Evolutionary conservation across 2,329 filamentous ascomycete genomes (phyloP).

Genomic region (Samsoniella hepiali): DNA sequence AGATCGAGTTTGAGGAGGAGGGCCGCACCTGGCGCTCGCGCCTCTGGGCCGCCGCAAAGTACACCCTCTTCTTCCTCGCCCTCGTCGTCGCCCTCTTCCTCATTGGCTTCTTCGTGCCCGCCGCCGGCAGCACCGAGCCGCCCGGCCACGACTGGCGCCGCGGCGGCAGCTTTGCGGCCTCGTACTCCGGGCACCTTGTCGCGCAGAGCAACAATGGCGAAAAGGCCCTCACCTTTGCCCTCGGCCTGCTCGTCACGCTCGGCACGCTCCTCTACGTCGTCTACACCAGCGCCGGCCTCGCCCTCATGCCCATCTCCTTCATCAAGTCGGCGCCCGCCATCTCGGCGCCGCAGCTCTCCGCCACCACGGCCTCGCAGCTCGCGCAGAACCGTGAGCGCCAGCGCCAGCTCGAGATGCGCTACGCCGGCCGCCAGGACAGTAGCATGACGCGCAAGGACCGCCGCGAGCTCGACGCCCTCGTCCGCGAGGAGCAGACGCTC

Average conservation of each 20-base stretch:
- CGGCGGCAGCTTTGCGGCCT: slow-evolving; percentile 71
- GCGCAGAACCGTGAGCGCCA: slow-evolving; percentile 89
- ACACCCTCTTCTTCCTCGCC: slow-evolving; percentile 79
- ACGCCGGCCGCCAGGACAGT: slow-evolving; percentile 68
- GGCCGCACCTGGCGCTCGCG: slow-evolving; percentile 67
- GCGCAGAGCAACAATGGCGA: slow-evolving; percentile 82
- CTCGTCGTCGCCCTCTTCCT: slow-evolving; percentile 82
- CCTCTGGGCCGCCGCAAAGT: slow-evolving; percentile 83
- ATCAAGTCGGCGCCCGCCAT: slow-evolving; percentile 89
- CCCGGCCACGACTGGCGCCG: slow-evolving; percentile 58
- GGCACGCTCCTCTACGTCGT: slow-evolving; percentile 83
- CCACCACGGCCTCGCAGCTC: slow-evolving; percentile 74
- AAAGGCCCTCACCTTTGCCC: slow-evolving; percentile 82
- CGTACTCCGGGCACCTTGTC: slow-evolving; percentile 75
- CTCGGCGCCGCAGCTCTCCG: slow-evolving; percentile 74
- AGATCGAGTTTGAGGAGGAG: slow-evolving; percentile 81
- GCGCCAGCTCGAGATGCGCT: slow-evolving; percentile 83
- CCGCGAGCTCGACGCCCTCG: slow-evolving; percentile 80
- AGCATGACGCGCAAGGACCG: slow-evolving; percentile 81
- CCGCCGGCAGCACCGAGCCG: slow-evolving; percentile 63
- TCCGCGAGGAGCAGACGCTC: slow-evolving; percentile 87
- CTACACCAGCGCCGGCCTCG: slow-evolving; percentile 86
- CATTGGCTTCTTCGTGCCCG: slow-evolving; percentile 89
- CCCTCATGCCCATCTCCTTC: slow-evolving; percentile 81
- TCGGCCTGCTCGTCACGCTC: slow-evolving; percentile 83